Base-by-base conservation (phyloP, 1,284 basidiomycete genomes). In the Apiotrichum mycotoxinovorans region DNA sequence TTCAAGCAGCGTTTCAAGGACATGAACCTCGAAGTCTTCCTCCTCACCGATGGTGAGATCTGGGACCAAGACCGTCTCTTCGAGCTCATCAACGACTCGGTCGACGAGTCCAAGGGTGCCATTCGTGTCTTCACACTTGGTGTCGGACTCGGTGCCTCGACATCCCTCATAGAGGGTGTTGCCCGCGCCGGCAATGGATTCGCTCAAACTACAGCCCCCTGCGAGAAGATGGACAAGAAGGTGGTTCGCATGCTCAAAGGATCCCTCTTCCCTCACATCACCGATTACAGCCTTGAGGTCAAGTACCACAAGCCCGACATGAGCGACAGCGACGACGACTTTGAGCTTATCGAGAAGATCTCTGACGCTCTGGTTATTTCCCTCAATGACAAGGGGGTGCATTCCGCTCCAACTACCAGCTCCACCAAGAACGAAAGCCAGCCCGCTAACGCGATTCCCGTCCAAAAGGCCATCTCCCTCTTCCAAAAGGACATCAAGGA, bases 381-480 rank as follows among this genome's bases (percentile, higher is more conserved):
- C 14, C n/a, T n/a, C n/a, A n/a, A n/a, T n/a, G n/a, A n/a, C 10
- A 42, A 41, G 37, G 15, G 37, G 37, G n/a, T n/a, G n/a, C n/a
- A 38, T 15, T 23, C 41, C 20, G 41, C 41, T 8, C 17, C 43
- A 5, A n/a, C 37, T n/a, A 25, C 46, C 8, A 42, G 3, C 22
- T 2, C 38, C 26, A 4, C 38, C 5, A 4, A 22, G 12, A 25
- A 25, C 44, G n/a, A n/a, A n/a, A 14, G 2, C 26, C 33, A 48
- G 45, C n/a, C 34, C 3, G 40, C 17, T 1, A 30, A 25, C 4
- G 38, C 14, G 14, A 3, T 3, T 38, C 46, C 17, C 11, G 57
- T 60, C 67, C 73, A 45, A 56, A 65, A 66, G 71, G 27, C 65
- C 33, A 78, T 76, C 49, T 66, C 68, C 4, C 66, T 64, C 5